phyloP scores from a whole-genome alignment of 257 asterid genomes.

The Solanum ossicruentum region DNA sequence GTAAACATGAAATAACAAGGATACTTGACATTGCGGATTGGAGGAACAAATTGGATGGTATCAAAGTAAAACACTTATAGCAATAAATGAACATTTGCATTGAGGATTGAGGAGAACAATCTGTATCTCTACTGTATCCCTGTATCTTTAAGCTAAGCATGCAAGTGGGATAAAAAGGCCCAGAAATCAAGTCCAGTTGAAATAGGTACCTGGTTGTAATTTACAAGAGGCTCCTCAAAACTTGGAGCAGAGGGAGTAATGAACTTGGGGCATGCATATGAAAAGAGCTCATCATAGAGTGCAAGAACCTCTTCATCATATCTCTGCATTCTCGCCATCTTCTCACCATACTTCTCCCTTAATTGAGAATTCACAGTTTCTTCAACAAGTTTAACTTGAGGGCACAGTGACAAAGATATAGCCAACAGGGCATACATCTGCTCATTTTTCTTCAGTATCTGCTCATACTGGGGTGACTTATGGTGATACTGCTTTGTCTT shows the following conservation, averaged over 20 bases:
- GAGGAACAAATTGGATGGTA: not conserved
- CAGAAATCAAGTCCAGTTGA: not conserved
- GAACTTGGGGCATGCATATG: slow-evolving; percentile 97
- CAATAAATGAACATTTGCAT: not conserved
- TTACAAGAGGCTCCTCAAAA: slow-evolving; percentile 93
- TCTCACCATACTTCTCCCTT: slow-evolving; percentile 88
- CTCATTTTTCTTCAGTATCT: slow-evolving; percentile 90
- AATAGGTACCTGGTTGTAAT: slow-evolving; percentile 77
- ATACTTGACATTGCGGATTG: not conserved
- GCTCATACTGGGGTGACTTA: slow-evolving; percentile 91
- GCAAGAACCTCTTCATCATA: slow-evolving; percentile 80
- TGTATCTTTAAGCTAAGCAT: not conserved
- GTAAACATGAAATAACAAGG: not conserved
- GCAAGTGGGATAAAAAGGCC: not conserved
- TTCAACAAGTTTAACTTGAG: slow-evolving; percentile 79
- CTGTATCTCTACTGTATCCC: not conserved
- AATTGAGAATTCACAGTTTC: slow-evolving; percentile 79
- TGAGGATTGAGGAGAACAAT: not conserved
- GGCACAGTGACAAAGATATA: slow-evolving; percentile 76
- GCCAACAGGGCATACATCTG: slow-evolving; percentile 99
- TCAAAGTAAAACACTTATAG: not conserved
- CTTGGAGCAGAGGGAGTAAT: slow-evolving; percentile 95
- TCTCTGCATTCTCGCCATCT: slow-evolving; percentile 87
- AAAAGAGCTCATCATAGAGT: slow-evolving; percentile 87
- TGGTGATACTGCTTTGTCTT: slow-evolving; percentile 94